Base-by-base conservation (phyloP, 331 rosid species). In the Malus hybrid region DNA sequence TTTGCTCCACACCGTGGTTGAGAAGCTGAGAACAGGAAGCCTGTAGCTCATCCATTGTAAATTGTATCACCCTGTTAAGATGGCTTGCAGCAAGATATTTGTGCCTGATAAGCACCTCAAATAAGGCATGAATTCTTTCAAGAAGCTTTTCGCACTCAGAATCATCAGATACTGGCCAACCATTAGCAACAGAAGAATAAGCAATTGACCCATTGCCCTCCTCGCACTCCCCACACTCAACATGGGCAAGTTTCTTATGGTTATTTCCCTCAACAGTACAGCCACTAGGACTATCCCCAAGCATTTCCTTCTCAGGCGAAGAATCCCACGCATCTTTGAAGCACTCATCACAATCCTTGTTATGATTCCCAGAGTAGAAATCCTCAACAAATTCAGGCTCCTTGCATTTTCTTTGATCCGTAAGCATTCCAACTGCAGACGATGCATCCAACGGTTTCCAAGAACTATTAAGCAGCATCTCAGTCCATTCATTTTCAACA, bases 81-180 rank as follows among this genome's bases (percentile, higher is more conserved):
- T 95, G 97, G 84, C 93, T 86, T 39, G 87, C 82, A 65, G 99
- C 89, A 73, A 95, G 93, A 84, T 76, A 89, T 76, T 92, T 92
- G 79, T 92, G 85, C 76, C 84, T 78, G 75, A 90, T 86, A 78
- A 95, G 97, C 78, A 83, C 78, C 89, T 90, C 97, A 73, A 92
- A 90, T 57, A 61, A 70, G 52, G 67, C 88, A 76, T 79, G 96
- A 78, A 95, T 89, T 88, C 85, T 92, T 82, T 90, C 97, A 33
- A 95, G 93, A 78, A 90, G 96, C 73, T 86, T 87, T 71, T 84
- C 79, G 2, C 99, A 86, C 85, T 95, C 99, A 18, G 83, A 48
- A 62, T 95, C 97, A 80, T 92, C 93, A 52, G 97, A 86, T 66
- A 88, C 78, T 10, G 96, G 99, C 96, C 96, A 94, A 80, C 85